Percentiles rank a stretch among this genome's conserved stretches.
Conservation (phyloP, 1,284 basidiomycete genomes). For the Gymnopus androsaceus region DNA sequence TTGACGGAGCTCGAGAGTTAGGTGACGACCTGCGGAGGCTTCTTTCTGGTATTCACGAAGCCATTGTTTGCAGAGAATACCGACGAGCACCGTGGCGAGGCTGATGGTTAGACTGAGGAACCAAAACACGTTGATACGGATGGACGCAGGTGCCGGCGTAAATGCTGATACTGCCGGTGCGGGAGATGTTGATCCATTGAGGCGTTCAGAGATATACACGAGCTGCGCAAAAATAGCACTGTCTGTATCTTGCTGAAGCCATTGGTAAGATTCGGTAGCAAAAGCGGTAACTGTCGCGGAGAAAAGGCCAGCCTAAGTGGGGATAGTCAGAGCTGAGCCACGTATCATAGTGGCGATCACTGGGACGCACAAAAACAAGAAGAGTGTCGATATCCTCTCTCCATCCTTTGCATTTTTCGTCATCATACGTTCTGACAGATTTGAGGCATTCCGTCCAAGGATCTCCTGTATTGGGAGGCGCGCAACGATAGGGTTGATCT, state of each 20-base stretch:
- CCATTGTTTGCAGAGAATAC: slow-evolving; percentile 27
- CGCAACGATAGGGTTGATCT: slow-evolving; percentile 10
- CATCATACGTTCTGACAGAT: slow-evolving; percentile 17
- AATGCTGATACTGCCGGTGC: neutral
- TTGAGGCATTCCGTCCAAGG: slow-evolving; percentile 17
- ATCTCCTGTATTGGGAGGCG: slow-evolving; percentile 10
- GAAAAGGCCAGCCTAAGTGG: slow-evolving; percentile 26
- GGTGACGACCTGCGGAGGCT: slow-evolving; percentile 10
- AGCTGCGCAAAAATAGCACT: slow-evolving; percentile 14
- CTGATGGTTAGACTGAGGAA: slow-evolving; percentile 24
- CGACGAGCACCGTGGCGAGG: slow-evolving; percentile 24
- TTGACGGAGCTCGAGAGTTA: slow-evolving; percentile 23
- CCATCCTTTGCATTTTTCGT: slow-evolving; percentile 22
- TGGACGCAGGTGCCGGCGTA: slow-evolving; percentile 2
- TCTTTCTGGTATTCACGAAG: slow-evolving; percentile 23
- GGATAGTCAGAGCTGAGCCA: no score
- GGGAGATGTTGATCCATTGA: neutral
- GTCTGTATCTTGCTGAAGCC: slow-evolving; percentile 19
- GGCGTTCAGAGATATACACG: slow-evolving; percentile 9
- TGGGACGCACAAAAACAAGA: slow-evolving; percentile 24
- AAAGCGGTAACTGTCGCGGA: slow-evolving; percentile 25
- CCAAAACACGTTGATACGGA: slow-evolving; percentile 25
- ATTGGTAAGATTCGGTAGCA: slow-evolving; percentile 24
- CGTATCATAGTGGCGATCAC: no score
- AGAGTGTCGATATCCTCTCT: slow-evolving; percentile 24